Evolutionary conservation across 1,284 basidiomycete species (phyloP), one percentile per base, ranked within the genome.

Genomic region (Sanguinoderma infundibulare): DNA sequence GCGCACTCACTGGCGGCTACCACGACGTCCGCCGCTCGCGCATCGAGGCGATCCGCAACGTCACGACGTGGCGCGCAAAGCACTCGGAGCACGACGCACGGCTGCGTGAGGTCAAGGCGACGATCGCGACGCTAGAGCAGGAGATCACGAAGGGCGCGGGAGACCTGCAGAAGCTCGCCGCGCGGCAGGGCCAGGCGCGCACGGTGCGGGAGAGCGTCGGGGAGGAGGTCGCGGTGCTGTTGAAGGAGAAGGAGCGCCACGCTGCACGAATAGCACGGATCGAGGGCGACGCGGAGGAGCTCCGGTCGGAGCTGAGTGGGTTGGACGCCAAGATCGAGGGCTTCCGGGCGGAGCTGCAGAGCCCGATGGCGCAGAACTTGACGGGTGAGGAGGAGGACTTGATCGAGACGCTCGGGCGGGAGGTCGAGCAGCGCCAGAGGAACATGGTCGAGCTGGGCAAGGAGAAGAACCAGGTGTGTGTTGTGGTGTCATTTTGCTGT

Each of bases 1-100:
- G 98, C 68, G 90, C 96, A 0, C 78, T 99, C 40, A 98, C 96
- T 0, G 98, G 98, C 67, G 98, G 98, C 2, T 99, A 93, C 77
- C 94, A 98, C 75, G 97, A 99, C 75, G 83, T 95, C 24, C 87
- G 93, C 6, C 84, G 94, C 42, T 97, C 95, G 5, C 87, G 97
- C 10, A 88, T 99, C 44, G 96, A 98, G 70, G 90, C 87, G 0
- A 91, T 97, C 74, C 91, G 90, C 69, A 83, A 81, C 47, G 88
- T 96, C 47, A 87, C 89, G 66, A 83, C 80, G 6, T 98, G 95
- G 94, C 83, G 87, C 49, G 76, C 80, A 1, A 92, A 91, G 69
- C 89, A 85, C 66, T 87, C 92, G 39, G 78, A 83, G 1, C 91
- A 94, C 65, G 82, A 85, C 1, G 81, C 78, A 34, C 83, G 87